These are phyloP conservation scores for Syzygium grande DNA, from an alignment of 345 rosid genomes.

Conservation along the genomic window DNA sequence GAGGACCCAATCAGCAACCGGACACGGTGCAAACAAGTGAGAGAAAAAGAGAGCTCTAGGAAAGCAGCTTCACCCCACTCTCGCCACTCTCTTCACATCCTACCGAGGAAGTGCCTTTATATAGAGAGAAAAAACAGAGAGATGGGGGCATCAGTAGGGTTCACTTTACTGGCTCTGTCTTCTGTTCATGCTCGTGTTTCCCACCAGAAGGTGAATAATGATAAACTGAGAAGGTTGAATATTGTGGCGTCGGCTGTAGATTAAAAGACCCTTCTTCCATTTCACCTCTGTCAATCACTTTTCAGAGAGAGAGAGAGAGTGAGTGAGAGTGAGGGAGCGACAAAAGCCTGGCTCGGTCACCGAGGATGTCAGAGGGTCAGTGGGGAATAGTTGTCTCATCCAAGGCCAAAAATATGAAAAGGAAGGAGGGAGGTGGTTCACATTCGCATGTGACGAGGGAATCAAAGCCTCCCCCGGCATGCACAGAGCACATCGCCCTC, in stretches of 20 bases:
- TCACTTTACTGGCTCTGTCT: background rate
- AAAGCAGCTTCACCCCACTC: background rate
- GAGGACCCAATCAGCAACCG: background rate
- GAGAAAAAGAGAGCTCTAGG: background rate
- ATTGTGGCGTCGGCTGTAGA: background rate
- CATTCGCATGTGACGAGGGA: background rate
- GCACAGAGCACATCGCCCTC: background rate
- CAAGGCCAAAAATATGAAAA: background rate
- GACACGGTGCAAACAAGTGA: background rate
- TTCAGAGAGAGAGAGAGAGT: background rate
- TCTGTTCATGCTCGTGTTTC: background rate
- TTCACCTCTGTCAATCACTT: background rate
- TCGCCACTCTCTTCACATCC: background rate
- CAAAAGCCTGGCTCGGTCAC: background rate
- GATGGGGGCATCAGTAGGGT: background rate
- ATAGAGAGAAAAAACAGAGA: background rate
- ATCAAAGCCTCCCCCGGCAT: background rate
- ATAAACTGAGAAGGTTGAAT: background rate
- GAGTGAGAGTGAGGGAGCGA: background rate
- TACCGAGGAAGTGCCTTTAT: background rate
- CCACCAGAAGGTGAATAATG: background rate
- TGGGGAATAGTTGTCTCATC: slow-evolving; percentile 9
- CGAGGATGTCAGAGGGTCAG: slow-evolving; percentile 10
- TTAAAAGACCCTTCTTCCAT: background rate
- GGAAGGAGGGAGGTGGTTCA: background rate